These are phyloP conservation scores for Escovopsis sp. DNA, from an alignment of 2,329 filamentous ascomycete genomes.

Conservation along the genomic window DNA sequence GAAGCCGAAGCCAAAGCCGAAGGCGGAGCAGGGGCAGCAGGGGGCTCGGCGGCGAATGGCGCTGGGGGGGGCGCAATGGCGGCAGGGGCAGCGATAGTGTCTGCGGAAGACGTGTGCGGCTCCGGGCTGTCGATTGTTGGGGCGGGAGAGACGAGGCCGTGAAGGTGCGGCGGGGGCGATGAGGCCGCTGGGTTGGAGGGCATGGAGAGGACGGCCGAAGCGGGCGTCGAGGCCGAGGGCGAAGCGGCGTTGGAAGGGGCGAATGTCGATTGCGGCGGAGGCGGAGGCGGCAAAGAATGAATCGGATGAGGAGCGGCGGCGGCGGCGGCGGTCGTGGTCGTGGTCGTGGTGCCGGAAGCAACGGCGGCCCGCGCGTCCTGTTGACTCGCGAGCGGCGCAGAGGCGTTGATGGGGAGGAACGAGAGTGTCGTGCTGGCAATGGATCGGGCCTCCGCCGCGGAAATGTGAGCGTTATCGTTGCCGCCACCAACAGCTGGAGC, in stretches of 20 bases:
- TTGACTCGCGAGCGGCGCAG: background rate
- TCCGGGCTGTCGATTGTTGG: conserved; percentile 16
- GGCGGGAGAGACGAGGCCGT: conserved; percentile 16
- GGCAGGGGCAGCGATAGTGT: conserved; percentile 4
- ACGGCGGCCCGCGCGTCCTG: background rate
- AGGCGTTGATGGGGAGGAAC: background rate
- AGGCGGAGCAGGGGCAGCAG: background rate
- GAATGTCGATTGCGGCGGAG: too few relatives aligned
- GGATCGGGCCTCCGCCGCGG: too few relatives aligned
- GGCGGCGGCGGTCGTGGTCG: conserved; percentile 1
- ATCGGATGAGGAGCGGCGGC: conserved; percentile 1
- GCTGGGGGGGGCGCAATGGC: background rate
- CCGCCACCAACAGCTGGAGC: too few relatives aligned
- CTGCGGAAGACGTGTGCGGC: conserved; percentile 6
- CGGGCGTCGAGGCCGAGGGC: background rate
- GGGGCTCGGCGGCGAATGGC: background rate
- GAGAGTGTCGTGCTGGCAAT: too few relatives aligned
- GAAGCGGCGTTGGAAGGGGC: background rate
- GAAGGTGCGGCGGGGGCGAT: background rate
- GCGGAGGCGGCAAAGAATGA: background rate
- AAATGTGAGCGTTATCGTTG: too few relatives aligned
- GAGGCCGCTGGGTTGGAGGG: conserved; percentile 1
- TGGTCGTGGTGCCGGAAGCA: conserved; percentile 3
- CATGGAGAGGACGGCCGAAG: background rate
- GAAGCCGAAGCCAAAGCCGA: background rate